Conservation (phyloP, 2,329 filamentous ascomycete species). For the Sporothrix curviconia region DNA sequence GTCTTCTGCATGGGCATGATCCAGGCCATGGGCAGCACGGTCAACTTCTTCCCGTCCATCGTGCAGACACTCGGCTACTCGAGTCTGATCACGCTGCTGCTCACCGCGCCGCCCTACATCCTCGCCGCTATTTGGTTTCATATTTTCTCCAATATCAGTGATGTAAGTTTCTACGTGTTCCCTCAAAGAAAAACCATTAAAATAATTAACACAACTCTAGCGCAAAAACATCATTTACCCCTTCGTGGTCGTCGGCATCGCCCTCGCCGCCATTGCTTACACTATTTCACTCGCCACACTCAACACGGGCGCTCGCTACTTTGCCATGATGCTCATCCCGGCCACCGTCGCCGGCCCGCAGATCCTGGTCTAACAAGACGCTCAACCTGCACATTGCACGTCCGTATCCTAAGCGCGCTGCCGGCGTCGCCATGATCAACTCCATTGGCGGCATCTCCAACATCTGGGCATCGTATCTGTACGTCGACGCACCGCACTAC, state of each 20-base stretch:
- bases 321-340: conserved; percentile 37
- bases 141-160: conserved; percentile 29
- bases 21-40: conserved; percentile 32
- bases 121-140: conserved; percentile 30
- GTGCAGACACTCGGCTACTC: conserved; percentile 28
- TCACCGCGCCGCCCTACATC: conserved; percentile 42
- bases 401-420: conserved; percentile 36
- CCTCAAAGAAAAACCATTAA: too few relatives aligned
- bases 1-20: conserved; percentile 25
- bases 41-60: conserved; percentile 26
- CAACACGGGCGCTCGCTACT: conserved; percentile 35
- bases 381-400: conserved; percentile 29
- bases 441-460: conserved; percentile 30
- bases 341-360: too few relatives aligned
- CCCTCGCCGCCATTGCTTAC: conserved; percentile 30
- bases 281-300: conserved; percentile 32
- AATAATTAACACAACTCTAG: too few relatives aligned
- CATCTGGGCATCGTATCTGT: conserved; percentile 32
- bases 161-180: too few relatives aligned
- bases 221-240: conserved; percentile 30
- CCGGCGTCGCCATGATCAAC: conserved; percentile 36
- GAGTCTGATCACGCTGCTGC: conserved; percentile 35
- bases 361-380: conserved; percentile 35
- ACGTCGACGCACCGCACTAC: conserved; percentile 22
- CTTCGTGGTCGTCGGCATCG: conserved; percentile 30